Conservation (phyloP, 1,139 yeast genomes). For the Taphrina wiesneri region DNA sequence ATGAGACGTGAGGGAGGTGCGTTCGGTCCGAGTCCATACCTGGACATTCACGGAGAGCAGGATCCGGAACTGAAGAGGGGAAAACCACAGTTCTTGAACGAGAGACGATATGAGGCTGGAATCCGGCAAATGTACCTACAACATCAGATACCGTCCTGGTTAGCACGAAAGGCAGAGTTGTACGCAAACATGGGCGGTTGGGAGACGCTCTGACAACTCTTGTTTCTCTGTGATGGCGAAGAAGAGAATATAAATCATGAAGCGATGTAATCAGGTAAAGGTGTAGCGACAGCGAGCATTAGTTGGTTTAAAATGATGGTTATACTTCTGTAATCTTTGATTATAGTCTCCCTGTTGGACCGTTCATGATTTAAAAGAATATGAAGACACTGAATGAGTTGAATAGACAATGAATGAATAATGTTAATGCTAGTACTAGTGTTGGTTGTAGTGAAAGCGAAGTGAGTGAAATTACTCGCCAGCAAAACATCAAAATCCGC, state of each 20-base stretch:
- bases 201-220: slow-evolving; percentile 27
- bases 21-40: slow-evolving; percentile 78
- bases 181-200: slow-evolving; percentile 28
- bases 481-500: not conserved
- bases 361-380: too few relatives aligned
- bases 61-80: slow-evolving; percentile 71
- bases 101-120: slow-evolving; percentile 65
- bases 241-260: not conserved
- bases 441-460: not conserved
- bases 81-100: slow-evolving; percentile 68
- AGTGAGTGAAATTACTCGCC: not conserved
- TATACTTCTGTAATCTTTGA: not conserved
- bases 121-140: slow-evolving; percentile 71
- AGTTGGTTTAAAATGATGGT: not conserved
- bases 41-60: slow-evolving; percentile 83
- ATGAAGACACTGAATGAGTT: too few relatives aligned
- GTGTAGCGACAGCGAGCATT: not conserved
- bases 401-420: not conserved
- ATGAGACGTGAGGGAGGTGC: slow-evolving; percentile 66
- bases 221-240: too few relatives aligned
- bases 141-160: slow-evolving; percentile 73
- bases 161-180: slow-evolving; percentile 58
- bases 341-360: too few relatives aligned
- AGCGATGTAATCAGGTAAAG: not conserved
- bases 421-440: not conserved